Evolutionary conservation across 208 protist genomes (phyloP).

Genomic region (Leishmania lainsoni): DNA sequence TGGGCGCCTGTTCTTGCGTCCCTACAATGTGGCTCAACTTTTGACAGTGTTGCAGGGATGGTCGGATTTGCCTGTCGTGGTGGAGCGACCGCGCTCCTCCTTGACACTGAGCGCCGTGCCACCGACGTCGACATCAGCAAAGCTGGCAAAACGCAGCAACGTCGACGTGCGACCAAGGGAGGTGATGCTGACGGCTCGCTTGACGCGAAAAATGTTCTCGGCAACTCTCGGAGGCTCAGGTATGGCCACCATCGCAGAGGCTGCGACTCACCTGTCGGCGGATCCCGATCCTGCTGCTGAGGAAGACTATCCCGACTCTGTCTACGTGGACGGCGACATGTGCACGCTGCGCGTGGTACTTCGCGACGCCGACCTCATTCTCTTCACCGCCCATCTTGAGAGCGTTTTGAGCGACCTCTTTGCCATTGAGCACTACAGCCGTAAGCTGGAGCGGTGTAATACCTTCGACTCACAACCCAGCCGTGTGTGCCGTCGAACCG

Average conservation of each 20-base stretch:
- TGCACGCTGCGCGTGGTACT: slow-evolving; percentile 50
- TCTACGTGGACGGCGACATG: slow-evolving; percentile 62
- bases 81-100: slow-evolving; percentile 54
- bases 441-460: slow-evolving; percentile 11
- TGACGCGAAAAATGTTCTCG: slow-evolving; percentile 14
- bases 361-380: slow-evolving; percentile 57
- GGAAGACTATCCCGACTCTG: slow-evolving; percentile 28
- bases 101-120: slow-evolving; percentile 36
- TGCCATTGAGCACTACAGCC: slow-evolving; percentile 66
- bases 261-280: neutral
- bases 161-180: neutral
- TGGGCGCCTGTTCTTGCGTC: slow-evolving; percentile 83
- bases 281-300: slow-evolving; percentile 17
- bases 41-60: slow-evolving; percentile 78
- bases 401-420: slow-evolving; percentile 77
- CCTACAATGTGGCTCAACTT: slow-evolving; percentile 86
- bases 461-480: neutral
- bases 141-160: neutral
- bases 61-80: slow-evolving; percentile 25
- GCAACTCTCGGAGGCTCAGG: neutral
- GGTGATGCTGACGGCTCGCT: slow-evolving; percentile 16
- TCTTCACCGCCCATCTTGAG: slow-evolving; percentile 79
- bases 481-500: neutral
- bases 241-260: neutral
- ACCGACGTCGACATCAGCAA: neutral